Conservation (phyloP, 768 basidiomycete genomes). For the Boletus vinaceobasis region DNA sequence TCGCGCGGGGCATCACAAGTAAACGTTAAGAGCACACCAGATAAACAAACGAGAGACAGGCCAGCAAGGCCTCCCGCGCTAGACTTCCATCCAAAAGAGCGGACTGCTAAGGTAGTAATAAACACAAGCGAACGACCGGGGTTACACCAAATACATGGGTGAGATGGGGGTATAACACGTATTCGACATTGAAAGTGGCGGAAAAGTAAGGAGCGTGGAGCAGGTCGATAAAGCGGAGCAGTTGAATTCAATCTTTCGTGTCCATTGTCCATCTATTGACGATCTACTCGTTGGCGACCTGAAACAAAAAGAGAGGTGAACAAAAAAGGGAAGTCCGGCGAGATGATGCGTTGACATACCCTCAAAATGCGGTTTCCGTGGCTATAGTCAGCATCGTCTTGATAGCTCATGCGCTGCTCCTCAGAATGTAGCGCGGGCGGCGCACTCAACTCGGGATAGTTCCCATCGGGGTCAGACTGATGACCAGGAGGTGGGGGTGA, state of each 20-base stretch:
- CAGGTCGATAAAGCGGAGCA: background rate
- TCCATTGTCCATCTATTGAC: background rate
- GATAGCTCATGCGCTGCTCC: slow-evolving; percentile 29
- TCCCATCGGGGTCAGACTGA: slow-evolving; percentile 16
- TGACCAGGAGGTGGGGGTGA: slow-evolving; percentile 11
- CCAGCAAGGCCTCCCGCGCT: background rate
- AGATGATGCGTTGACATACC: slow-evolving; percentile 15
- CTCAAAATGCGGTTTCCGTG: slow-evolving; percentile 28
- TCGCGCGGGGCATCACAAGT: too few species aligned
- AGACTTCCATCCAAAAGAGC: background rate
- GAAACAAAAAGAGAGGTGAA: background rate
- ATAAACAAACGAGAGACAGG: background rate
- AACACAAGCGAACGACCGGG: slow-evolving; percentile 2
- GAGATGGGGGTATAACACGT: slow-evolving; percentile 1
- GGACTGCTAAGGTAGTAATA: background rate
- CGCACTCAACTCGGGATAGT: background rate
- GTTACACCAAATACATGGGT: background rate
- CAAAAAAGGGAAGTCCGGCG: background rate
- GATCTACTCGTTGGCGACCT: slow-evolving; percentile 20
- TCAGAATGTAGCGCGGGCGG: slow-evolving; percentile 10
- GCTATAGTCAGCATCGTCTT: slow-evolving; percentile 28
- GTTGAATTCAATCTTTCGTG: background rate
- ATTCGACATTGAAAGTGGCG: background rate
- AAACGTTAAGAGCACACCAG: background rate
- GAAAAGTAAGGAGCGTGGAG: background rate